These are phyloP conservation scores for Rhodofomes roseus DNA, from an alignment of 1,284 basidiomycete genomes.

Conservation along the genomic window DNA sequence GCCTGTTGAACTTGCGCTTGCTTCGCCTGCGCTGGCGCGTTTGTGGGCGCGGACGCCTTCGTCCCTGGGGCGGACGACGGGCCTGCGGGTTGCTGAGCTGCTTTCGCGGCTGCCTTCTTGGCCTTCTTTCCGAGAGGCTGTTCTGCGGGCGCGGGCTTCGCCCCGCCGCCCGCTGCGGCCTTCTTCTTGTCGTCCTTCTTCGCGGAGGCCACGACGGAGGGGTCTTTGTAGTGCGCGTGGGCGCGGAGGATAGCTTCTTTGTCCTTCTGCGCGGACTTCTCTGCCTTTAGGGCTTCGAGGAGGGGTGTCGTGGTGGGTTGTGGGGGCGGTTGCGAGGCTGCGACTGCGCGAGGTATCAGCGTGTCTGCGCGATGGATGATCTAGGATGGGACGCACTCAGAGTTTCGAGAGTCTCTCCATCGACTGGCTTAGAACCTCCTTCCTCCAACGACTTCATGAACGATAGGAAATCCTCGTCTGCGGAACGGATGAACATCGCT, in stretches of 20 bases:
- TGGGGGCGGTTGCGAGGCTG: constrained; percentile 51
- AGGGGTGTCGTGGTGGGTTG: constrained; percentile 81
- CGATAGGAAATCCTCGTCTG: constrained; percentile 53
- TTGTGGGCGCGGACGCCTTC: constrained; percentile 16
- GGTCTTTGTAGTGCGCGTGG: constrained; percentile 65
- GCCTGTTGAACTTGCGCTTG: constrained; percentile 4
- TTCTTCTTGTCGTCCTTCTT: constrained; percentile 56
- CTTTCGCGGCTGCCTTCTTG: constrained; percentile 30
- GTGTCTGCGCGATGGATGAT: background rate
- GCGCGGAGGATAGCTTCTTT: constrained; percentile 66
- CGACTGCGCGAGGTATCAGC: constrained; percentile 47
- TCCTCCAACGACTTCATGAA: constrained; percentile 69
- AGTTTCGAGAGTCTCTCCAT: constrained; percentile 57
- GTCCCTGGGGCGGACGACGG: constrained; percentile 7
- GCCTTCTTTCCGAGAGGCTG: constrained; percentile 36
- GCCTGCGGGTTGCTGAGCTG: constrained; percentile 1
- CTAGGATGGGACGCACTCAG: constrained; percentile 45
- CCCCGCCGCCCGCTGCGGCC: constrained; percentile 21
- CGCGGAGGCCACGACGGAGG: constrained; percentile 14
- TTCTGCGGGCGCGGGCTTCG: constrained; percentile 14
- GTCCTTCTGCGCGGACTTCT: constrained; percentile 69
- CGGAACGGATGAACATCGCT: background rate
- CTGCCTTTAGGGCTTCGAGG: constrained; percentile 82
- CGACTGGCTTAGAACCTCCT: constrained; percentile 40
- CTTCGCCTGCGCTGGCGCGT: constrained; percentile 3